Evolutionary conservation across 768 basidiomycete species (phyloP).

Genomic region (Leccinum incarnatum): DNA sequence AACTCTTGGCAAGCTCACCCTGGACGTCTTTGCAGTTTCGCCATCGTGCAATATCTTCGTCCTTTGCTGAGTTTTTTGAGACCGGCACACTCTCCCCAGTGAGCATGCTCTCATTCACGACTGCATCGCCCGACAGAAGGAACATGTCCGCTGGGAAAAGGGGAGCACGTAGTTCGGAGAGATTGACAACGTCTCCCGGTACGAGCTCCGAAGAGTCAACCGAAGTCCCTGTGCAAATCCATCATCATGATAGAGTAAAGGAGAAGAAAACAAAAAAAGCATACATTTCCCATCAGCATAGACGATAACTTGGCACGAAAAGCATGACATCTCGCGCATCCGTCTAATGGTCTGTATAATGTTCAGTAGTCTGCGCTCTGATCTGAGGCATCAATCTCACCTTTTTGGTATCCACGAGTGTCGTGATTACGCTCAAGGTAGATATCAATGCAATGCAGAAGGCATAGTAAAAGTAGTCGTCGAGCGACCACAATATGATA

Average conservation of each 20-base stretch:
- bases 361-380: conserved; percentile 2
- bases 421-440: conserved; percentile 75
- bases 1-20: conserved; percentile 72
- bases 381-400: conserved; percentile 37
- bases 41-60: conserved; percentile 74
- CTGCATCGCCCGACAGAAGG: conserved; percentile 92
- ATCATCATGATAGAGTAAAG: background rate
- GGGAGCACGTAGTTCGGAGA: conserved; percentile 71
- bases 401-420: conserved; percentile 89
- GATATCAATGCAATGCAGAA: conserved; percentile 96
- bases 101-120: conserved; percentile 98
- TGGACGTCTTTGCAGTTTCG: conserved; percentile 55
- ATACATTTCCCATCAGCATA: conserved; percentile 70
- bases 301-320: conserved; percentile 73
- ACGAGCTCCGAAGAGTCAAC: conserved; percentile 77
- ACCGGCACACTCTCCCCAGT: conserved; percentile 98
- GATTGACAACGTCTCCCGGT: conserved; percentile 88
- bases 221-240: conserved; percentile 53
- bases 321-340: conserved; percentile 96
- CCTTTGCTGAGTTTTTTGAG: conserved; percentile 82
- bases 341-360: conserved; percentile 72
- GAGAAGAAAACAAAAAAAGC: conserved; percentile 26
- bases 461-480: conserved; percentile 96
- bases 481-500: conserved; percentile 89
- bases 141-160: conserved; percentile 89